A percentile compares a stretch with the other conserved stretches of the same genome.
These are phyloP conservation scores for Strobilomyces confusus DNA, from an alignment of 768 basidiomycete species.

Conservation along the genomic window DNA sequence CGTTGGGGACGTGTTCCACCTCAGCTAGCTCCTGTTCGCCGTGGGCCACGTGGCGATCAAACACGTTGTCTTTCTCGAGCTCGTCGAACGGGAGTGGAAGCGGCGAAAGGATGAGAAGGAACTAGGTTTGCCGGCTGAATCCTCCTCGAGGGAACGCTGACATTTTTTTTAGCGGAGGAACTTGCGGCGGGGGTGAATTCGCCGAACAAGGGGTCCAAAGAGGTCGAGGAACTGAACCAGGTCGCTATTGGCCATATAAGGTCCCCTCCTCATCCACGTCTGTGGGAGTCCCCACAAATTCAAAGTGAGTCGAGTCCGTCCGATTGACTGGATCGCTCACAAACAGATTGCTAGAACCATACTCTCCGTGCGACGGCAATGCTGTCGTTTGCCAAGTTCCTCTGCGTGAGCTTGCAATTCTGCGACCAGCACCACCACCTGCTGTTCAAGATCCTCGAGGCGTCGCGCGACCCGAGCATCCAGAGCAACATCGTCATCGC, in stretches of 20 bases:
- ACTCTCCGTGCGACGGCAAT: conserved; percentile 84
- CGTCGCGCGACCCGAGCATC: conserved; percentile 83
- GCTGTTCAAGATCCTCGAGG: conserved; percentile 92
- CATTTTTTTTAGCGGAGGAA: conserved; percentile 46
- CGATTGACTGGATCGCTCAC: conserved; percentile 5
- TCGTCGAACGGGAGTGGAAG: conserved; percentile 96
- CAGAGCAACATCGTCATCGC: conserved; percentile 97
- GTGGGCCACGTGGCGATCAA: conserved; percentile 98
- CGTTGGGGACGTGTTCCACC: conserved; percentile 76
- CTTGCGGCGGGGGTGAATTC: conserved; percentile 38
- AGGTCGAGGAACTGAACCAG: conserved; percentile 88
- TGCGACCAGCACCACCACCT: conserved; percentile 87
- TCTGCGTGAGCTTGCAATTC: conserved; percentile 91
- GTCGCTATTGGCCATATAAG: conserved; percentile 83
- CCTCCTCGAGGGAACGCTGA: background rate
- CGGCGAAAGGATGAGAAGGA: conserved; percentile 89
- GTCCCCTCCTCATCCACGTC: conserved; percentile 86
- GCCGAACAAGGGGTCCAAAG: conserved; percentile 44
- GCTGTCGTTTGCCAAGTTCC: conserved; percentile 90
- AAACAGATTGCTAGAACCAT: conserved; percentile 58
- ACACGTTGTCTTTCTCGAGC: conserved; percentile 93
- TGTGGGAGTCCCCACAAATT: conserved; percentile 88
- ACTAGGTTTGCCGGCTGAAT: conserved; percentile 47
- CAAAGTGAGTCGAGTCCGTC: conserved; percentile 50
- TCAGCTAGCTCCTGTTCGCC: conserved; percentile 91